phyloP scores from a whole-genome alignment of 1,139 yeast species.

The Pneumocystis wakefieldiae region DNA sequence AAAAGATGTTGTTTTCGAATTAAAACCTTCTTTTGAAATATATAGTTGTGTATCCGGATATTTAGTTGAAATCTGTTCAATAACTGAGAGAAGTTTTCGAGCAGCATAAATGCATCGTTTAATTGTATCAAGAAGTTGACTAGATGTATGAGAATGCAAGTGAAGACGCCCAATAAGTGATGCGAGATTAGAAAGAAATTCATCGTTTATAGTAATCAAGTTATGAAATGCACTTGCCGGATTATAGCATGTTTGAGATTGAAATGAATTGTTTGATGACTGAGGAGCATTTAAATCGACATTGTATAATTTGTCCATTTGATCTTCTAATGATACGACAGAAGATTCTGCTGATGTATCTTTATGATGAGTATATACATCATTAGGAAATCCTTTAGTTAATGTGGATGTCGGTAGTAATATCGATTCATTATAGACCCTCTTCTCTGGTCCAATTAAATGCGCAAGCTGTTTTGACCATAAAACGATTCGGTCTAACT shows the following conservation, averaged over 20 bases:
- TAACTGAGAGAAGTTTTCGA: constrained; percentile 28
- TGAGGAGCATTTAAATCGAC: neutral
- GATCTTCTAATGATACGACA: neutral
- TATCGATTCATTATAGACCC: neutral
- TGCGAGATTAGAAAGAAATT: constrained; percentile 56
- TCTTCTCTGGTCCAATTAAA: neutral
- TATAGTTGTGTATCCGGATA: constrained; percentile 22
- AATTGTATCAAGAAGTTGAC: constrained; percentile 26
- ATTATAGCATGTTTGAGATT: constrained; percentile 10
- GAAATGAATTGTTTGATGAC: neutral
- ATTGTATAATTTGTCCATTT: neutral
- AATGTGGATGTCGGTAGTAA: neutral
- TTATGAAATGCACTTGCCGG: constrained; percentile 51
- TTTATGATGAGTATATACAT: neutral
- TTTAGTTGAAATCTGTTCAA: constrained; percentile 23
- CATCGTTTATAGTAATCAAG: constrained; percentile 57
- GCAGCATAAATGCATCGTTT: constrained; percentile 30
- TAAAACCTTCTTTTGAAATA: constrained; percentile 25
- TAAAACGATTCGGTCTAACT: neutral
- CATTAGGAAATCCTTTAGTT: neutral
- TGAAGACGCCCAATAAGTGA: constrained; percentile 23
- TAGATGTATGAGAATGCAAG: constrained; percentile 21
- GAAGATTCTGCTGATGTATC: neutral
- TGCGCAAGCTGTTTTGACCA: neutral
- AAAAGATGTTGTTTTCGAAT: constrained; percentile 20